Conservation (phyloP, 78 protist genomes). For the Dictyostelium purpureum region DNA sequence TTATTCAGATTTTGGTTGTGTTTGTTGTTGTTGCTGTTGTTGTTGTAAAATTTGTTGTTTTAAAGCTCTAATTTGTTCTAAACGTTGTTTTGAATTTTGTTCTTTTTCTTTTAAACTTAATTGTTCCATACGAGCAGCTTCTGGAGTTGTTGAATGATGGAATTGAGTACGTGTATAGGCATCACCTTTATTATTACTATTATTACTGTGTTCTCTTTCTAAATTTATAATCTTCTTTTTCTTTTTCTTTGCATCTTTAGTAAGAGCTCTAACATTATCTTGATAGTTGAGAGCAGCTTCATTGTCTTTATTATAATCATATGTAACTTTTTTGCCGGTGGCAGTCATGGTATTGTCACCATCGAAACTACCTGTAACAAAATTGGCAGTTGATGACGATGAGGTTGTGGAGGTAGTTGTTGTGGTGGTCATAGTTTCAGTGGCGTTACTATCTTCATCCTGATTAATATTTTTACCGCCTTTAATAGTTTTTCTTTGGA, state of each 20-base stretch:
- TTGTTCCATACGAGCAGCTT: background rate
- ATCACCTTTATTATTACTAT: background rate
- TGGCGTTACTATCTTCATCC: background rate
- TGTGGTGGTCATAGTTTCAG: background rate
- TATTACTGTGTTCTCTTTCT: constrained; percentile 2
- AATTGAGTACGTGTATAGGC: constrained; percentile 18
- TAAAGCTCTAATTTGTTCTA: constrained; percentile 9
- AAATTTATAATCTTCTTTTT: background rate
- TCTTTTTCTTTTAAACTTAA: constrained; percentile 12
- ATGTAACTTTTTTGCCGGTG: constrained; percentile 16
- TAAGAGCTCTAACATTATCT: constrained; percentile 4
- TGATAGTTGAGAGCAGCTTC: constrained; percentile 13
- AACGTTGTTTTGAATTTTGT: constrained; percentile 18
- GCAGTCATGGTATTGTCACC: background rate
- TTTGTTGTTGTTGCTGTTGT: background rate
- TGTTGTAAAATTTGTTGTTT: constrained; percentile 22
- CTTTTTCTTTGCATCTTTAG: constrained; percentile 2
- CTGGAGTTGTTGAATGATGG: background rate
- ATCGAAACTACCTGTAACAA: background rate
- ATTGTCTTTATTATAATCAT: constrained; percentile 51
- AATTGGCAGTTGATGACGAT: background rate
- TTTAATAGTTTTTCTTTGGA: constrained; percentile 49
- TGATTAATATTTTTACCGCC: background rate
- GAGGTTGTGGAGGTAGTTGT: background rate
- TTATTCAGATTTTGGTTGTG: background rate